phyloP scores from a whole-genome alignment of 371 early-diverging fungal genomes.

The Umbelopsis sp. region DNA sequence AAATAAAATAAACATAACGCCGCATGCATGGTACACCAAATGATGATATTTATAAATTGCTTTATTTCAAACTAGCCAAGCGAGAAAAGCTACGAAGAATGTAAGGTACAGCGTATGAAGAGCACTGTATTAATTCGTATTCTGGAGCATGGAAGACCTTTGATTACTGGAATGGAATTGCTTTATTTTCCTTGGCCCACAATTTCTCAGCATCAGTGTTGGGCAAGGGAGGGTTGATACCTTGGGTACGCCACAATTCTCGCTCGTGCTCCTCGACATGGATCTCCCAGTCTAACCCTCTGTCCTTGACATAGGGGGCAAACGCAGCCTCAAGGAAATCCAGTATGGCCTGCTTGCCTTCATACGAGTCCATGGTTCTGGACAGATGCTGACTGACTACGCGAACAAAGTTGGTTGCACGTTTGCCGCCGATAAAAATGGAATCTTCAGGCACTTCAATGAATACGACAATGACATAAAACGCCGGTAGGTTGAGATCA shows the following conservation, averaged over 20 bases:
- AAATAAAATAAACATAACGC: too few relatives aligned
- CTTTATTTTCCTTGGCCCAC: neutral
- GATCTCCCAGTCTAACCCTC: conserved; percentile 10
- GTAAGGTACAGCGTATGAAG: neutral
- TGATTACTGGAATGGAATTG: neutral
- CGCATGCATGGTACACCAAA: too few relatives aligned
- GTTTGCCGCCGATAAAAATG: neutral
- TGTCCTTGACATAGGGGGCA: conserved; percentile 13
- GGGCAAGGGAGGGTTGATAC: conserved; percentile 12
- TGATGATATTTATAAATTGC: too few relatives aligned
- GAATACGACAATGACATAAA: conserved; percentile 4
- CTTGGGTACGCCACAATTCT: neutral
- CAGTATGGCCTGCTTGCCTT: neutral
- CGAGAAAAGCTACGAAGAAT: too few relatives aligned
- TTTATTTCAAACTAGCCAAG: too few relatives aligned
- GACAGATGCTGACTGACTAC: conserved; percentile 18
- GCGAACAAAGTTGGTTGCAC: neutral
- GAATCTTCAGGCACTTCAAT: neutral
- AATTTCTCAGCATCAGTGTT: conserved; percentile 5
- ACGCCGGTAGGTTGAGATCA: neutral
- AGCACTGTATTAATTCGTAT: neutral
- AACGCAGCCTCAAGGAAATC: neutral
- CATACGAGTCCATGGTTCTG: conserved; percentile 17
- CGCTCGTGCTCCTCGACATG: conserved; percentile 3
- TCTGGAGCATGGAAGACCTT: neutral